phyloP scores from a whole-genome alignment of 768 basidiomycete species.

The Phlegmacium glaucopus region DNA sequence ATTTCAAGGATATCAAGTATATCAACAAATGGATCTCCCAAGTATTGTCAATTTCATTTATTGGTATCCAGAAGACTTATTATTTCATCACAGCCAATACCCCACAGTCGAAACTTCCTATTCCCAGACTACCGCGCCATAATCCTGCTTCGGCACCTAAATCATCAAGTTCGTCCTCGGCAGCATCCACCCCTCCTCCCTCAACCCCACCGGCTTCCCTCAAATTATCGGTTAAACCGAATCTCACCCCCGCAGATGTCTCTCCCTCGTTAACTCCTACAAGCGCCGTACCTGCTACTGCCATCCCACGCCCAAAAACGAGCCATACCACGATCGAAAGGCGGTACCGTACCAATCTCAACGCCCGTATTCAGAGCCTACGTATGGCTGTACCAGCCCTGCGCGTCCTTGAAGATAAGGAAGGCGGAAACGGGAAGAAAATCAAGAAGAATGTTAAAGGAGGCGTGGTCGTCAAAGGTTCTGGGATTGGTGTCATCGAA shows the following conservation, averaged over 20 bases:
- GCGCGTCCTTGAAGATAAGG: slow-evolving; percentile 68
- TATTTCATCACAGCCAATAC: slow-evolving; percentile 8
- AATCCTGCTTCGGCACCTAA: slow-evolving; percentile 19
- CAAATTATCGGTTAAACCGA: slow-evolving; percentile 14
- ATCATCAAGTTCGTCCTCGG: slow-evolving; percentile 37
- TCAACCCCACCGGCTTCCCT: slow-evolving; percentile 34
- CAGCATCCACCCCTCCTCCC: slow-evolving; percentile 41
- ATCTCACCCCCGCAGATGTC: slow-evolving; percentile 10
- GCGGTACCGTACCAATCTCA: slow-evolving; percentile 84
- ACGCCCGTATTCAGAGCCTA: slow-evolving; percentile 79
- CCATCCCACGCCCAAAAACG: slow-evolving; percentile 62
- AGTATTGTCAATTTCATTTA: slow-evolving; percentile 15
- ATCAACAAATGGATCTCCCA: slow-evolving; percentile 7
- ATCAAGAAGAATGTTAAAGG: slow-evolving; percentile 45
- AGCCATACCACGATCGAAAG: slow-evolving; percentile 89
- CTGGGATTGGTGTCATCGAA: slow-evolving; percentile 26
- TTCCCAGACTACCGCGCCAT: slow-evolving; percentile 32
- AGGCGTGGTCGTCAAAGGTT: slow-evolving; percentile 33
- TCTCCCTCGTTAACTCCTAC: slow-evolving; percentile 8
- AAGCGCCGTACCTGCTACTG: slow-evolving; percentile 5
- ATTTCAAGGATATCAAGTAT: slow-evolving; percentile 23
- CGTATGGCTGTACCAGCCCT: slow-evolving; percentile 82
- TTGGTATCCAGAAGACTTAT: slow-evolving; percentile 1
- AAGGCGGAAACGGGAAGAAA: slow-evolving; percentile 41
- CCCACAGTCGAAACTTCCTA: slow-evolving; percentile 35